A percentile compares a stretch with the other conserved stretches of the same genome.
Conservation (phyloP, 1,139 yeast genomes). For the Taiozyma onychis region DNA sequence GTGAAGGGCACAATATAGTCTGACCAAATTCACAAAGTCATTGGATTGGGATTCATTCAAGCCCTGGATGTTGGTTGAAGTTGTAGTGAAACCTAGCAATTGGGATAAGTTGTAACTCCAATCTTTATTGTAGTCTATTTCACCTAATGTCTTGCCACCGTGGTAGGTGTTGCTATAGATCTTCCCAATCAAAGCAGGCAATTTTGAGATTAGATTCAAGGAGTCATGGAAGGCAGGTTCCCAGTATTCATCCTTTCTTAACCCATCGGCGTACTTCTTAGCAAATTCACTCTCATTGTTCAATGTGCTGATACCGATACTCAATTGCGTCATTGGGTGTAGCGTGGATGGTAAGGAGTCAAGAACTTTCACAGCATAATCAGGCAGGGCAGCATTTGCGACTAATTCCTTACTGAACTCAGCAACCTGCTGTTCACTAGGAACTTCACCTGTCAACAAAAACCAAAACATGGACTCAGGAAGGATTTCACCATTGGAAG, state of each 20-base stretch:
- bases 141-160: constrained; percentile 26
- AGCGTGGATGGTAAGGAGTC: constrained; percentile 48
- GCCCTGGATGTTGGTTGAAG: constrained; percentile 22
- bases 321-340: constrained; percentile 70
- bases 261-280: constrained; percentile 65
- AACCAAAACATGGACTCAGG: constrained; percentile 66
- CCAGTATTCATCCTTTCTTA: constrained; percentile 65
- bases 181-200: constrained; percentile 61
- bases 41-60: constrained; percentile 22
- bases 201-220: constrained; percentile 56
- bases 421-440: constrained; percentile 49
- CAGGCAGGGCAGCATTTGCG: constrained; percentile 52
- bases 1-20: constrained; percentile 38
- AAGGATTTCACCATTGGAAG: constrained; percentile 43
- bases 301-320: constrained; percentile 60
- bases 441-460: constrained; percentile 56
- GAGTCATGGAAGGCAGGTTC: constrained; percentile 62
- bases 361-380: constrained; percentile 45
- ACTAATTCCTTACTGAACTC: constrained; percentile 51
- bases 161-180: constrained; percentile 61
- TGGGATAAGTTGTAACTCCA: constrained; percentile 27
- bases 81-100: constrained; percentile 22
- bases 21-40: constrained; percentile 36
- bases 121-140: constrained; percentile 19
- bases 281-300: constrained; percentile 57